A percentile compares a stretch with the other conserved stretches of the same genome.
Evolutionary conservation across 1,284 basidiomycete species (phyloP).

Genomic region (Lignosus rhinocerotis): DNA sequence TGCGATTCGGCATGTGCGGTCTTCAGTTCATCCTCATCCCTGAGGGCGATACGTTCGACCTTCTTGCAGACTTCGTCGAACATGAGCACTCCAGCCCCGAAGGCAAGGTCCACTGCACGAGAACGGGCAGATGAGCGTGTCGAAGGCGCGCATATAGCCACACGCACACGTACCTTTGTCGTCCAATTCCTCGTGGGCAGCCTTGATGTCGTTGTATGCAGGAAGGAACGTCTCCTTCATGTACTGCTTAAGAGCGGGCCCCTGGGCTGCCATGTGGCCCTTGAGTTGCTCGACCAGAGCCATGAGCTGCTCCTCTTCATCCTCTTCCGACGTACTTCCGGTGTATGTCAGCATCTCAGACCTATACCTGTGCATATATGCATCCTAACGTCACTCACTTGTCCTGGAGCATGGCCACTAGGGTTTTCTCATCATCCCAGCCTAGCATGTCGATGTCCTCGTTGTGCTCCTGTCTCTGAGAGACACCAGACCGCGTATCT

Average conservation of each 20-base stretch:
- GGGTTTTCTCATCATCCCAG: slow-evolving; percentile 59
- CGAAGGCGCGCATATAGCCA: slow-evolving; percentile 5
- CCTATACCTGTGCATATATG: background rate
- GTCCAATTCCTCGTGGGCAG: slow-evolving; percentile 43
- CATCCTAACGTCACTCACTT: slow-evolving; percentile 32
- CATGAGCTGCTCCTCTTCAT: slow-evolving; percentile 38
- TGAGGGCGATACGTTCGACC: slow-evolving; percentile 44
- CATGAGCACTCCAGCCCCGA: slow-evolving; percentile 46
- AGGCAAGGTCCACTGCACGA: slow-evolving; percentile 42
- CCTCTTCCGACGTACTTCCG: slow-evolving; percentile 23
- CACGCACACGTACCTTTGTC: slow-evolving; percentile 32
- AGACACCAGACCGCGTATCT: slow-evolving; percentile 13
- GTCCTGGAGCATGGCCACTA: slow-evolving; percentile 53
- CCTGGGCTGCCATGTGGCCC: slow-evolving; percentile 45
- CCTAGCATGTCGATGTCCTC: slow-evolving; percentile 39
- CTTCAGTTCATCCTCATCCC: slow-evolving; percentile 44
- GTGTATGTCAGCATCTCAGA: slow-evolving; percentile 1
- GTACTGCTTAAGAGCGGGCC: slow-evolving; percentile 46
- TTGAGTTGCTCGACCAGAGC: slow-evolving; percentile 50
- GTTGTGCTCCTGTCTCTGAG: slow-evolving; percentile 19
- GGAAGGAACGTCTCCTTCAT: slow-evolving; percentile 54
- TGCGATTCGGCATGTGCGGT: slow-evolving; percentile 40
- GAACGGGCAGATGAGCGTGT: background rate
- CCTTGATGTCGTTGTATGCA: slow-evolving; percentile 49
- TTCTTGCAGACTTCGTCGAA: slow-evolving; percentile 58